Conservation (phyloP, 352 stramenopile genomes). For the Albugo candida region DNA sequence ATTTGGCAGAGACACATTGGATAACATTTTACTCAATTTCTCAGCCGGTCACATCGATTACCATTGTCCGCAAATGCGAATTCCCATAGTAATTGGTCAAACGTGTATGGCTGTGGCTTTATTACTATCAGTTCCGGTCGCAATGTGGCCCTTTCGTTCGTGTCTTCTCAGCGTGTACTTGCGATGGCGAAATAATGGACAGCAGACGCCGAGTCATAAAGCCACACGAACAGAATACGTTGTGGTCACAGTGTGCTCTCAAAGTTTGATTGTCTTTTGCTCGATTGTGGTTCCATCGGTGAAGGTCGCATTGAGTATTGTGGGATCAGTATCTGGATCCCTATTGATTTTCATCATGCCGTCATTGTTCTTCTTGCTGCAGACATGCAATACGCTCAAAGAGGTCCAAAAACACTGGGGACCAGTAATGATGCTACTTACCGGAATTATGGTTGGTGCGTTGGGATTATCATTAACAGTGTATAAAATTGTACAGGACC, state of each 20-base stretch:
- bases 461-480: constrained; percentile 26
- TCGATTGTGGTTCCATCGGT: constrained; percentile 58
- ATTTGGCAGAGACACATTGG: constrained; percentile 32
- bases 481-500: constrained; percentile 17
- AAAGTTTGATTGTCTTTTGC: constrained; percentile 39
- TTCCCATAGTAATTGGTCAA: constrained; percentile 32
- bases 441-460: constrained; percentile 23
- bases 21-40: constrained; percentile 69
- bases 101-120: constrained; percentile 44
- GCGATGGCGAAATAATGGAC: constrained; percentile 34
- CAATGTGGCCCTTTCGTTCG: constrained; percentile 63
- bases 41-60: constrained; percentile 29
- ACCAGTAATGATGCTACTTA: constrained; percentile 33
- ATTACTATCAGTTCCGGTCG: constrained; percentile 40
- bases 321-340: constrained; percentile 53
- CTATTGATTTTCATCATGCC: constrained; percentile 70
- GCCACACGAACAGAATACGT: constrained; percentile 25
- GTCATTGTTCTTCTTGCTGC: constrained; percentile 54
- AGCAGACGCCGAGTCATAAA: constrained; percentile 37
- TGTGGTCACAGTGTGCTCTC: constrained; percentile 23
- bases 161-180: constrained; percentile 48
- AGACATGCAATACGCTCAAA: constrained; percentile 16
- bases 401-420: constrained; percentile 20
- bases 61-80: constrained; percentile 15
- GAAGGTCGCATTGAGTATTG: constrained; percentile 61